Percentiles rank a stretch among this genome's conserved stretches.
phyloP scores from a whole-genome alignment of 129 eudicot genomes.

The Daucus carota region DNA sequence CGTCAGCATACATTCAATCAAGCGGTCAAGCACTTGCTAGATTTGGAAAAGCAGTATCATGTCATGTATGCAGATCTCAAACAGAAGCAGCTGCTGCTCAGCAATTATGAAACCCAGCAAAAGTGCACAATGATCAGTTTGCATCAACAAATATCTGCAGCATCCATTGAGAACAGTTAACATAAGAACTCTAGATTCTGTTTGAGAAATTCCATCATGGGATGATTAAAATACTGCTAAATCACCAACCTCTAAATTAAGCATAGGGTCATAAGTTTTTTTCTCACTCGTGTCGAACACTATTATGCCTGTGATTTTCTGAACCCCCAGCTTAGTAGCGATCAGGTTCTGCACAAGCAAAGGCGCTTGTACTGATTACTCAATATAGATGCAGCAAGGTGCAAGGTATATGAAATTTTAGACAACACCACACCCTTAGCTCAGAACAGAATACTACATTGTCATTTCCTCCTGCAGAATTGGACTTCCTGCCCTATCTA shows the following conservation, averaged over 20 bases:
- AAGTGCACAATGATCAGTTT: constrained; percentile 21
- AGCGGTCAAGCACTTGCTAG: background rate
- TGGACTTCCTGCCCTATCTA: background rate
- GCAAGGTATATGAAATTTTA: background rate
- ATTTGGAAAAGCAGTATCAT: background rate
- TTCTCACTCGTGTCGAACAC: constrained; percentile 67
- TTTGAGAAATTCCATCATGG: background rate
- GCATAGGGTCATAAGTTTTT: constrained; percentile 56
- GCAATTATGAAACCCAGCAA: background rate
- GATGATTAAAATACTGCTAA: background rate
- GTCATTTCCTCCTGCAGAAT: background rate
- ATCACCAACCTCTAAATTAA: constrained; percentile 65
- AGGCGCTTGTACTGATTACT: constrained; percentile 6
- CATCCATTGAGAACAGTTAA: background rate
- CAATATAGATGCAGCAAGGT: background rate
- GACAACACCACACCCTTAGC: background rate
- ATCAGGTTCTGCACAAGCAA: constrained; percentile 62
- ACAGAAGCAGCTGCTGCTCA: background rate
- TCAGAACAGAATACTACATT: background rate
- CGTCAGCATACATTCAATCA: too few relatives aligned
- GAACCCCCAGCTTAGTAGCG: constrained; percentile 80
- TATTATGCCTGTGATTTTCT: constrained; percentile 75
- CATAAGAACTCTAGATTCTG: background rate
- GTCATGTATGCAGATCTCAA: background rate
- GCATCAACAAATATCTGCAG: constrained; percentile 79